These are phyloP conservation scores for Fusarium staphyleae DNA, from an alignment of 2,329 filamentous ascomycete species.

Conservation along the genomic window DNA sequence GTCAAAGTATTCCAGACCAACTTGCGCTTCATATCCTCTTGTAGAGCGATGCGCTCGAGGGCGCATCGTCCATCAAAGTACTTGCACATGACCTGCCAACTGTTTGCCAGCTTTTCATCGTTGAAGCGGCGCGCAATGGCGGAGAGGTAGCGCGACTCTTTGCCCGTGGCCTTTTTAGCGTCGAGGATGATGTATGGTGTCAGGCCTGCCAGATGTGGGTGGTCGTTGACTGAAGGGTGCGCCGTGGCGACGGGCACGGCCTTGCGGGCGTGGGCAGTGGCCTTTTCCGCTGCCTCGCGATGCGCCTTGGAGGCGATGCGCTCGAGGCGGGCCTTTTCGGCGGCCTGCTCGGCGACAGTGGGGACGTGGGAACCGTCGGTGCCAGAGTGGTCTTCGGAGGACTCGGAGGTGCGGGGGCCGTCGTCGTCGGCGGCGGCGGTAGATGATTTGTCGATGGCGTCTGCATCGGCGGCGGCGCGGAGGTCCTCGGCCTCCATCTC, in stretches of 20 bases:
- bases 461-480: slow-evolving; percentile 46
- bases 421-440: slow-evolving; percentile 17
- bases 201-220: slow-evolving; percentile 63
- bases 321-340: slow-evolving; percentile 67
- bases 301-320: slow-evolving; percentile 64
- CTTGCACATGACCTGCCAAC: slow-evolving; percentile 78
- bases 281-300: slow-evolving; percentile 63
- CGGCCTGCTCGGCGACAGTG: slow-evolving; percentile 62
- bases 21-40: slow-evolving; percentile 86
- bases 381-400: slow-evolving; percentile 38
- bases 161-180: slow-evolving; percentile 78
- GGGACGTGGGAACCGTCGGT: slow-evolving; percentile 36
- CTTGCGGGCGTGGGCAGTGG: slow-evolving; percentile 62
- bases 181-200: slow-evolving; percentile 75
- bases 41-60: slow-evolving; percentile 84
- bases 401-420: slow-evolving; percentile 37
- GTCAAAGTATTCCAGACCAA: slow-evolving; percentile 73
- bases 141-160: slow-evolving; percentile 77
- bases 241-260: slow-evolving; percentile 56
- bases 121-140: slow-evolving; percentile 63
- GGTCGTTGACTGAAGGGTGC: slow-evolving; percentile 64
- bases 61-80: slow-evolving; percentile 89
- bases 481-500: slow-evolving; percentile 72
- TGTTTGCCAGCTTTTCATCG: slow-evolving; percentile 65
- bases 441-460: slow-evolving; percentile 33